These are phyloP conservation scores for Aspergillus chevalieri DNA, from an alignment of 2,329 filamentous ascomycete genomes.

Conservation along the genomic window DNA sequence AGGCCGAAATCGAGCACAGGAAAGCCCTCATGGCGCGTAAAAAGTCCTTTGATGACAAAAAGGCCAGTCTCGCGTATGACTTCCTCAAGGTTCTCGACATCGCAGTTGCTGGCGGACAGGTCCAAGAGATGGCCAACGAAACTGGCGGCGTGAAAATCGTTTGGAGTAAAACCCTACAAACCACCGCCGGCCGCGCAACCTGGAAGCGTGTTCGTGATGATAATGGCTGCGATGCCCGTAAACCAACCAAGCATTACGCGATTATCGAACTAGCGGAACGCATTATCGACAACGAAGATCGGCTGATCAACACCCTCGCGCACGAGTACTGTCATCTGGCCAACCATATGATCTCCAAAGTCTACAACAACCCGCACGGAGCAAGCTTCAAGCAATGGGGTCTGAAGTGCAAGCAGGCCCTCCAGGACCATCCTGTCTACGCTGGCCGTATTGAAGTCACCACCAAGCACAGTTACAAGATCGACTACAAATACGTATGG, in stretches of 20 bases:
- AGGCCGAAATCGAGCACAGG: slow-evolving; percentile 30
- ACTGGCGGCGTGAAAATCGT: slow-evolving; percentile 55
- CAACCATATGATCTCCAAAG: slow-evolving; percentile 78
- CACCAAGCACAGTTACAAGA: slow-evolving; percentile 82
- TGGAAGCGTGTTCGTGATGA: slow-evolving; percentile 55
- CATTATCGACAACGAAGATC: slow-evolving; percentile 70
- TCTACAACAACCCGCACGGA: slow-evolving; percentile 74
- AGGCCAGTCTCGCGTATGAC: slow-evolving; percentile 46
- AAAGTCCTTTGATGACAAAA: slow-evolving; percentile 50
- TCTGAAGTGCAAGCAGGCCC: slow-evolving; percentile 29
- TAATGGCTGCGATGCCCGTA: slow-evolving; percentile 10
- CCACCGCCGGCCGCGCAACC: slow-evolving; percentile 60
- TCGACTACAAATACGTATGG: slow-evolving; percentile 92
- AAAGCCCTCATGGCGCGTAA: slow-evolving; percentile 31
- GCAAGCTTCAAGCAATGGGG: slow-evolving; percentile 73
- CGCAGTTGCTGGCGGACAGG: slow-evolving; percentile 44
- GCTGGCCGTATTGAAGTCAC: slow-evolving; percentile 65
- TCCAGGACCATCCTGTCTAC: slow-evolving; percentile 47
- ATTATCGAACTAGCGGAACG: slow-evolving; percentile 84
- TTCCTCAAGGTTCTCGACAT: slow-evolving; percentile 55
- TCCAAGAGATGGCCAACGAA: slow-evolving; percentile 42
- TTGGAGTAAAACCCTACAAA: slow-evolving; percentile 59
- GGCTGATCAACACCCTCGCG: slow-evolving; percentile 82
- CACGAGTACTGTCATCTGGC: slow-evolving; percentile 95
- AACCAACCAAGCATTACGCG: slow-evolving; percentile 53